Evolutionary conservation across 306 rosid species (phyloP).

Genomic region (Lupinus albus): DNA sequence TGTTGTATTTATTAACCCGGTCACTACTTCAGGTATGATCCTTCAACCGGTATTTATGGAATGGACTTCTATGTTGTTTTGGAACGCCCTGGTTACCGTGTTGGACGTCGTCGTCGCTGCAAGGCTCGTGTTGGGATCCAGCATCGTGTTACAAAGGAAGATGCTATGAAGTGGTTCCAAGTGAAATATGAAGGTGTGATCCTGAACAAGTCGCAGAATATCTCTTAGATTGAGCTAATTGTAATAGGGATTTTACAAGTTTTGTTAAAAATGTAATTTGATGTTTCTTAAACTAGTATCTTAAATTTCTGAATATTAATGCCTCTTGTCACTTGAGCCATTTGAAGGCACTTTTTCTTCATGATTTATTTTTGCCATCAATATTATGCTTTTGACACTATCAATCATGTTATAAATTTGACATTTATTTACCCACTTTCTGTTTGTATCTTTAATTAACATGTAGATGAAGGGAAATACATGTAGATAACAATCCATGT

Average conservation of each 20-base stretch:
- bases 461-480: neutral
- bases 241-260: constrained; percentile 25
- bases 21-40: constrained; percentile 66
- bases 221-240: constrained; percentile 35
- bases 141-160: constrained; percentile 85
- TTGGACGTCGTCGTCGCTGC: constrained; percentile 82
- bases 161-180: constrained; percentile 91
- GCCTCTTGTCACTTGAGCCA: neutral
- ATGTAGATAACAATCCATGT: neutral
- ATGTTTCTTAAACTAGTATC: constrained; percentile 38
- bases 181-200: constrained; percentile 91
- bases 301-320: constrained; percentile 16
- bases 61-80: constrained; percentile 82
- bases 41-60: constrained; percentile 85
- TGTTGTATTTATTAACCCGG: neutral
- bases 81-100: constrained; percentile 90
- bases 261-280: constrained; percentile 41
- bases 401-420: constrained; percentile 9
- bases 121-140: constrained; percentile 83
- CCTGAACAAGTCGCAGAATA: constrained; percentile 74
- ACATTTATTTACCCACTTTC: neutral
- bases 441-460: no score
- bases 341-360: neutral
- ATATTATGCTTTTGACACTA: neutral
- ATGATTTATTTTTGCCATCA: constrained; percentile 13